Evolutionary conservation across 2,329 filamentous ascomycete genomes (phyloP).

Genomic region (Colletotrichum noveboracense): DNA sequence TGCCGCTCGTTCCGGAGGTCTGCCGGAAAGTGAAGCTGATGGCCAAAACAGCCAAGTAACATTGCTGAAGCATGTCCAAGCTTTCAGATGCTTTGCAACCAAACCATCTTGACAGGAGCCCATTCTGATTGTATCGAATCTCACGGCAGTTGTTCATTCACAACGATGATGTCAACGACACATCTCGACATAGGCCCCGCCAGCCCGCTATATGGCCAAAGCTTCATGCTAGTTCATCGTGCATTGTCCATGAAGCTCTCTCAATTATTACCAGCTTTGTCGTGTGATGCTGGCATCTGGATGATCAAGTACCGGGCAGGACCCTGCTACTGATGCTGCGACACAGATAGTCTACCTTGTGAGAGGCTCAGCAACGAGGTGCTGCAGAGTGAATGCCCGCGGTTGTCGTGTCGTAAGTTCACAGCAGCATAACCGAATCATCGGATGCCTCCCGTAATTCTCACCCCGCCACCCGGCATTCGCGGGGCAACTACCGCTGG

Average conservation of each 20-base stretch:
- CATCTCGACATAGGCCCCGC: not conserved
- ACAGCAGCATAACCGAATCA: not conserved
- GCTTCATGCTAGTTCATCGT: not conserved
- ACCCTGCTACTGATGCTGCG: not conserved
- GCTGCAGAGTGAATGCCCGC: too few species aligned
- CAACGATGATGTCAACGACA: not conserved
- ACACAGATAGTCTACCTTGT: not conserved
- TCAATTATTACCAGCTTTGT: not conserved
- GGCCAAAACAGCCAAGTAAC: not conserved
- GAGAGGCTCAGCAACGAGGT: not conserved
- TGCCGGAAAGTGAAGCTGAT: not conserved
- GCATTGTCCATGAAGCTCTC: not conserved
- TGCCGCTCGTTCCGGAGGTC: not conserved
- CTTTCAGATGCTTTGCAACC: not conserved
- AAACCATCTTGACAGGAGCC: not conserved
- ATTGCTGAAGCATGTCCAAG: not conserved
- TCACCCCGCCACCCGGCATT: not conserved
- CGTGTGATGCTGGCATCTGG: not conserved
- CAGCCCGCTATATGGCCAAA: not conserved
- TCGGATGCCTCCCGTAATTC: not conserved
- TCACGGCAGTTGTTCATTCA: not conserved
- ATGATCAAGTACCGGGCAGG: not conserved
- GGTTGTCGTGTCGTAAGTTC: not conserved
- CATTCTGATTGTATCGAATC: not conserved
- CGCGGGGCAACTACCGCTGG: not conserved